Evolutionary conservation across 345 rosid genomes (phyloP), one percentile per base, ranked within the genome.

Genomic region (Populus pruinosa): DNA sequence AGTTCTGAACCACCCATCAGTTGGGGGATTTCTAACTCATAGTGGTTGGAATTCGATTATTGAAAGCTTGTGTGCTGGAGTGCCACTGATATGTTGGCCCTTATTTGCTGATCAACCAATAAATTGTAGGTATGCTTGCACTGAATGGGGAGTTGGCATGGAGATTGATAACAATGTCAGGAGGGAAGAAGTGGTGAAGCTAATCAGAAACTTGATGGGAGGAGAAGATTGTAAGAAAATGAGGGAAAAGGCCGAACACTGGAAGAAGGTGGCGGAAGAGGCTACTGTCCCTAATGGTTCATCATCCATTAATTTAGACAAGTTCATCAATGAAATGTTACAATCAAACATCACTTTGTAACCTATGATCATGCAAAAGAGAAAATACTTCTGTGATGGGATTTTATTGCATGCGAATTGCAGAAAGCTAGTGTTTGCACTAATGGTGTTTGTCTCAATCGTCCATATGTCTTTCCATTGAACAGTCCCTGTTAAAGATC

Each of bases 101-200:
- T 71, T 71, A 5, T 3, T 27, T 0, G 74, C 4, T 12, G 74
- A 71, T 29, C 74, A 71, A 2, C 36, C 16, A 27, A 71, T 44
- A 31, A 71, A 71, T 33, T 69, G 72, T 23, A 69, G 72, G 14
- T 69, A 41, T 39, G 27, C 55, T 38, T 21, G 72, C 72, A 25
- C 20, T 14, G 72, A 69, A 16, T 69, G 72, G 72, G 56, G 72
- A 68, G 8, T 69, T 69, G 72, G 72, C 21, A 23, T 69, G 72
- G 72, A 69, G 72, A 14, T 69, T 4, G 72, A 25, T 16, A 69
- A 25, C 47, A 16, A 69, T 43, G 72, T 43, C 21, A 25, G 6
- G 9, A 69, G 36, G 18, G 56, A 43, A 2, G 72, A 44, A n/a
- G 31, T 43, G 13, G 56, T 23, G 31, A 69, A 2, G n/a, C 72